Evolutionary conservation across 2,329 filamentous ascomycete genomes (phyloP).

Genomic region (Penicillium occitanis): DNA sequence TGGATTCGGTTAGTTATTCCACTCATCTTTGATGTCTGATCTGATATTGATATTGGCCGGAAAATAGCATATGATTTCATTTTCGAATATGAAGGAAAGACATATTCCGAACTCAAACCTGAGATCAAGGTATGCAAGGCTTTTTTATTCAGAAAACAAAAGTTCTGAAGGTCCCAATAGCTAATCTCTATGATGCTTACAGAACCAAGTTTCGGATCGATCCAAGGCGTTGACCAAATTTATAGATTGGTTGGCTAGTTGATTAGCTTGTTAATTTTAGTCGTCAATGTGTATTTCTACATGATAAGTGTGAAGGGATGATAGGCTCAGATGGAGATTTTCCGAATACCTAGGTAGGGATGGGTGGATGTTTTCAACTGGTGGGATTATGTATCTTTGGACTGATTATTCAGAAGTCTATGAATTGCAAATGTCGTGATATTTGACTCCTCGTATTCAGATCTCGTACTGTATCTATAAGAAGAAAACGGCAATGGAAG

Average conservation of each 20-base stretch:
- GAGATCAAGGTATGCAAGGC: slow-evolving; percentile 4
- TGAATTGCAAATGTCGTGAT: neutral
- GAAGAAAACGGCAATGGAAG: neutral
- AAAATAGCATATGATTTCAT: slow-evolving; percentile 12
- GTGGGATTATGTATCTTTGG: neutral
- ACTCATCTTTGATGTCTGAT: neutral
- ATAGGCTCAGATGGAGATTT: neutral
- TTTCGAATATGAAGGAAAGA: slow-evolving; percentile 12
- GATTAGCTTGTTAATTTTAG: neutral
- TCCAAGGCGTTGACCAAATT: slow-evolving; percentile 11
- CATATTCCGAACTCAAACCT: slow-evolving; percentile 10
- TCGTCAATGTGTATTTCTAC: neutral
- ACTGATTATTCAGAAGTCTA: neutral
- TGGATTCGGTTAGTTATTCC: slow-evolving; percentile 10
- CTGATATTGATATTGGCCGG: neutral
- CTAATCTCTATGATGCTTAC: neutral
- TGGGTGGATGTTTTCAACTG: neutral
- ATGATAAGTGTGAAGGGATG: neutral
- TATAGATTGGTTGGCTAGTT: slow-evolving; percentile 8
- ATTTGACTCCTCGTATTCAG: neutral
- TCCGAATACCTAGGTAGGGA: neutral
- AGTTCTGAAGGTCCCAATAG: neutral
- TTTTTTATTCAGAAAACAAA: neutral
- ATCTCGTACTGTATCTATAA: neutral
- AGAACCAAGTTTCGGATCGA: slow-evolving; percentile 13